Base-by-base conservation (phyloP, 2,329 filamentous ascomycete species). In the Corynespora cassiicola region DNA sequence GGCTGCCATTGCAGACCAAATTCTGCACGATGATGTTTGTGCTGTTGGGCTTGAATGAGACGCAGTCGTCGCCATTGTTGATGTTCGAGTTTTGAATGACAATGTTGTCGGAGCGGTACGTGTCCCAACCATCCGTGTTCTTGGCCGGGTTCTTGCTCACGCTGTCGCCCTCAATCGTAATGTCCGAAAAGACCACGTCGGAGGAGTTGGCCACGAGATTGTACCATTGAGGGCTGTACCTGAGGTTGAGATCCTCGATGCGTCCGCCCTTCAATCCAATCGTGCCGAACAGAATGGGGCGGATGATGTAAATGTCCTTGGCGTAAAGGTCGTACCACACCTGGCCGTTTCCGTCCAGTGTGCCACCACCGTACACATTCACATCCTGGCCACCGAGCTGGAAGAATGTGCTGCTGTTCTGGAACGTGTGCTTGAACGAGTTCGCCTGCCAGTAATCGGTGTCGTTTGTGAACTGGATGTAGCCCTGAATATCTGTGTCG, bases 1-100 rank as follows among this genome's bases (percentile, higher is more conserved):
- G 85, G 3, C 82, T 86, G 21, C 84, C 84, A 54, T 84, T 85
- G 67, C 85, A 88, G 42, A 73, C 68, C 4, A 88, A 68, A 45
- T 84, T 82, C 59, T 88, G 84, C 5, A 88, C 78, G 4, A 88
- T 63, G 6, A 88, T 79, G 47, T 86, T 77, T 27, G 83, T 87
- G 52, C 78, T 83, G 62, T 88, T 88, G 12, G 85, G 85, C 66
- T 88, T 88, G 75, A 88, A 88, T 1, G 83, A 84, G 9, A 88
- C 82, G 44, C 86, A 88, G 59, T 89, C 82, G 58, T 87, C 84
- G 22, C 80, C 81, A 51, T 86, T 86, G 61, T 80, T 74, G 47
- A 84, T 78, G 17, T 78, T 65, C 0, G 80, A 86, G 58, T 87
- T 80, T 54, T 87, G 84, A 22, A 88, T 86, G 0, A 84, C 78